Evolutionary conservation across 805 yeast genomes (phyloP).

Genomic region (Metschnikowia kofuensis): DNA sequence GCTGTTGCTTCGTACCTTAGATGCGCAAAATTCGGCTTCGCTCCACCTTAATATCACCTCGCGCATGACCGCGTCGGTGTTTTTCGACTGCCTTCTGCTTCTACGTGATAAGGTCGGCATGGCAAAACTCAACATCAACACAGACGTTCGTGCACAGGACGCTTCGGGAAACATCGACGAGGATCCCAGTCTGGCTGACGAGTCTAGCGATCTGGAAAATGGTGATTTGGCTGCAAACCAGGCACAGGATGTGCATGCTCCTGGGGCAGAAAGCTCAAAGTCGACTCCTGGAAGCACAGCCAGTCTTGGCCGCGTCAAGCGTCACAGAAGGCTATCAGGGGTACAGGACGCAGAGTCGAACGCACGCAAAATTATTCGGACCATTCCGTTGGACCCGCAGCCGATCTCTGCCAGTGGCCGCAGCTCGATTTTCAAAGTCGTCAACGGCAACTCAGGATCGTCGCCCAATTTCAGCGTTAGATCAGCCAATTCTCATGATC

Average conservation of each 20-base stretch:
- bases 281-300: slow-evolving; percentile 39
- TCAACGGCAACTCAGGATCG: slow-evolving; percentile 32
- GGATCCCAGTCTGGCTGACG: slow-evolving; percentile 15
- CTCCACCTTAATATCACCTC: slow-evolving; percentile 62
- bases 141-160: slow-evolving; percentile 23
- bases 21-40: slow-evolving; percentile 45
- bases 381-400: slow-evolving; percentile 80
- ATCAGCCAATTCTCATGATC: slow-evolving; percentile 6
- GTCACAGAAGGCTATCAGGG: slow-evolving; percentile 50
- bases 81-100: slow-evolving; percentile 85
- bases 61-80: slow-evolving; percentile 88
- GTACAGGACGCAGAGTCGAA: slow-evolving; percentile 64
- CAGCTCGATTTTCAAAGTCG: slow-evolving; percentile 38
- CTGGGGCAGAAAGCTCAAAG: slow-evolving; percentile 22
- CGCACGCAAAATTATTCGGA: slow-evolving; percentile 71
- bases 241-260: background rate
- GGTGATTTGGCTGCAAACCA: slow-evolving; percentile 12
- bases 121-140: slow-evolving; percentile 51
- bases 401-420: slow-evolving; percentile 54
- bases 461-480: slow-evolving; percentile 24
- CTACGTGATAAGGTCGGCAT: slow-evolving; percentile 86
- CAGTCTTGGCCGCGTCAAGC: slow-evolving; percentile 32
- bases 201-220: slow-evolving; percentile 16
- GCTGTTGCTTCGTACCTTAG: slow-evolving; percentile 74
- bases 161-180: slow-evolving; percentile 21